Evolutionary conservation across 2,329 filamentous ascomycete species (phyloP).

Genomic region (Leptoxyphium fumago): DNA sequence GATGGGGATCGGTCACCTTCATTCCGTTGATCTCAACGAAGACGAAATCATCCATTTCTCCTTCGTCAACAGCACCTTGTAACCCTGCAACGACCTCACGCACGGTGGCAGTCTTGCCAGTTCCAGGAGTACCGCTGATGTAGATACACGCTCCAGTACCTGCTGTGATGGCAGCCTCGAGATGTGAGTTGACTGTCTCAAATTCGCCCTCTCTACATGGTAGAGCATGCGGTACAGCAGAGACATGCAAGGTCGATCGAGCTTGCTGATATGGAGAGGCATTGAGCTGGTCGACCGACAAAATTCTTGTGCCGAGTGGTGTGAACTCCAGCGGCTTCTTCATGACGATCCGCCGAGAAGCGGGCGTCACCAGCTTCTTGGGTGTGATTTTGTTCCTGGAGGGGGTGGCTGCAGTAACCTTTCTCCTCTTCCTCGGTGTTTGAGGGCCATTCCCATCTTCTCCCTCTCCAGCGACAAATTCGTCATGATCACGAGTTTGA

Average conservation of each 20-base stretch:
- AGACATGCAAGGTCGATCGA: slow-evolving; percentile 78
- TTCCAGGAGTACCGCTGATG: slow-evolving; percentile 96
- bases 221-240: slow-evolving; percentile 74
- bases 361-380: slow-evolving; percentile 46
- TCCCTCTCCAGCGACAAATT: slow-evolving; percentile 26
- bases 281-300: slow-evolving; percentile 60
- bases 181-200: slow-evolving; percentile 76
- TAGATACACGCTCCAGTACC: slow-evolving; percentile 94
- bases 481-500: slow-evolving; percentile 24
- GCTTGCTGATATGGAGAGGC: slow-evolving; percentile 86
- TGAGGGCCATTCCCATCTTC: slow-evolving; percentile 24
- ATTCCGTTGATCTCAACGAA: slow-evolving; percentile 99
- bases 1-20: slow-evolving; percentile 97
- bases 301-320: slow-evolving; percentile 72
- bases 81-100: slow-evolving; percentile 84
- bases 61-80: slow-evolving; percentile 71
- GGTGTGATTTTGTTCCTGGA: slow-evolving; percentile 32
- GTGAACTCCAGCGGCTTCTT: slow-evolving; percentile 93
- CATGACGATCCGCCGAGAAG: slow-evolving; percentile 53
- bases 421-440: slow-evolving; percentile 35
- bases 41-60: slow-evolving; percentile 95
- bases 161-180: slow-evolving; percentile 86
- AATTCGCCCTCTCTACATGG: slow-evolving; percentile 92
- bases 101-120: slow-evolving; percentile 93
- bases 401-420: slow-evolving; percentile 30